Evolutionary conservation across 139 green algal genomes (phyloP), one percentile per base, ranked within the genome.

Genomic region (Chlorella sorokiniana): DNA sequence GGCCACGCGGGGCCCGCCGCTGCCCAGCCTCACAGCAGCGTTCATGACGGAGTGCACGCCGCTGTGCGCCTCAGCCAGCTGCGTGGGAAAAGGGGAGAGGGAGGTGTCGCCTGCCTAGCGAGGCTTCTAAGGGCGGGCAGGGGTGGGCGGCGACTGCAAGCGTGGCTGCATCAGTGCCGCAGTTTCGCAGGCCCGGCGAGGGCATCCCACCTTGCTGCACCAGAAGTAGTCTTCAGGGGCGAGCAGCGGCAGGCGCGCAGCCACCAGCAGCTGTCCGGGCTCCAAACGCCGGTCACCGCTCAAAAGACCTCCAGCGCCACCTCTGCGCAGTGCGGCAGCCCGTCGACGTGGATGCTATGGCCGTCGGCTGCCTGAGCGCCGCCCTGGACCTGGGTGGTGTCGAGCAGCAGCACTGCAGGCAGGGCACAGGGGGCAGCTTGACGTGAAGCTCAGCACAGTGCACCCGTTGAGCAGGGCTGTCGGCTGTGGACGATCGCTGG

Each of bases 41-140:
- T 94, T 94, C 69, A 90, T 73, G 31, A 91, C 61, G 31, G 88
- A 74, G 56, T 85, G 84, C 0, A 87, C 76, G 64, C 91, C 91
- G 69, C 76, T 81, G 70, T 87, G 86, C 35, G 88, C 83, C 64
- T 85, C 44, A 2, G 85, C 82, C 18, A 94, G n/a, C 69, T 89
- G 87, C 68, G 23, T 29, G n/a, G 25, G 11, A 3, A 33, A 2
- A 35, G 59, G 59, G 35, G 5, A 37, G n/a, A n/a, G n/a, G n/a
- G n/a, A n/a, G n/a, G n/a, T n/a, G n/a, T n/a, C n/a, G n/a, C n/a
- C n/a, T n/a, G n/a, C n/a, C 10, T 1, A 37, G 59, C 33, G 18
- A 29, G 59, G 59, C 54, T 18, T 18, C 20, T 8, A 37, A 65
- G 59, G 25, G 25, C 23, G 18, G 54, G 20, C 11, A 64, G 54